Evolutionary conservation across 1,284 basidiomycete genomes (phyloP), one percentile per base, ranked within the genome.

Genomic region (Leccinum insigne): DNA sequence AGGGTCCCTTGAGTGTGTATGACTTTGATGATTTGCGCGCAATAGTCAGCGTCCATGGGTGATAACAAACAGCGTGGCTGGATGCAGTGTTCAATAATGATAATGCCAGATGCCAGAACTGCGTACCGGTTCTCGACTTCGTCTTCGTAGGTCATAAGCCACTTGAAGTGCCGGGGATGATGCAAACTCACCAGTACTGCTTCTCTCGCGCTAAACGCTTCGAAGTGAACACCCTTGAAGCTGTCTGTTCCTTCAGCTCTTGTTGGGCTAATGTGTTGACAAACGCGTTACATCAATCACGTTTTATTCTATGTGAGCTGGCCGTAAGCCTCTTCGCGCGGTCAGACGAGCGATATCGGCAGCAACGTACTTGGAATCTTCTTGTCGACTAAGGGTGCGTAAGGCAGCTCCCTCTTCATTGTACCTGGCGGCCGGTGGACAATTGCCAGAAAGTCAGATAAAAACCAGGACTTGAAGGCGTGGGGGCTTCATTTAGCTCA

Each of bases 371-470:
- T 83, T 83, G 14, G 79, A 71, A 63, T 92, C 88, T 73, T 91
- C 89, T 71, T 87, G 81, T 7, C 84, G 84, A 71, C 86, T 88
- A 35, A 90, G 77, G 5, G 82, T 77, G 26, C 85, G 81, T 35
- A 93, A 74, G n/a, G 81, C 80, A 29, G 82, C 79, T 42, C 82
- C 82, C 74, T 91, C 88, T 70, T 92, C 91, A 58, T 91, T 86
- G 65, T 94, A 94, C 70, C 83, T 86, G 8, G 83, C 70, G 7
- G 81, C 80, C 0, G 92, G 94, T 32, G 92, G 93, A 92, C 63
- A 98, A 77, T 75, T 97, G 95, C 96, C 96, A 98, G 80, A 98
- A 99, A 0, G 95, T 95, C 54, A 94, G 80, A 71, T 95, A 96
- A 80, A 98, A 98, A 2, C 89, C 91, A 40, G 93, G 89, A 5